A percentile compares a stretch with the other conserved stretches of the same genome.
phyloP scores from a whole-genome alignment of 2,329 filamentous ascomycete genomes.

The Xylaria sp. region DNA sequence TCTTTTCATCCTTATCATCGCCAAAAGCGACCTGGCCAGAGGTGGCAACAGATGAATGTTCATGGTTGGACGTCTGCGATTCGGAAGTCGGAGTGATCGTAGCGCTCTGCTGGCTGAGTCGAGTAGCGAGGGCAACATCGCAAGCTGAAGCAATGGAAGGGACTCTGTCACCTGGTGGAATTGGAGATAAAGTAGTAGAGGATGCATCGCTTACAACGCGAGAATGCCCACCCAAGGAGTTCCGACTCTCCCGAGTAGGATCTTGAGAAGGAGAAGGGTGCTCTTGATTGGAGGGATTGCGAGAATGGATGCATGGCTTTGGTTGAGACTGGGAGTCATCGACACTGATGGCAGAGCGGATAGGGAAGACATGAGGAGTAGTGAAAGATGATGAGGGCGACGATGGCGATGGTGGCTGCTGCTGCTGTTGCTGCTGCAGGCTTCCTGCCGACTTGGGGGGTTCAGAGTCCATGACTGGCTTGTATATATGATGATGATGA shows the following conservation, averaged over 20 bases:
- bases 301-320: conserved; percentile 28
- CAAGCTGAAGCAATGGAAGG: neutral
- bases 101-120: conserved; percentile 16
- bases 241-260: conserved; percentile 30
- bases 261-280: conserved; percentile 31
- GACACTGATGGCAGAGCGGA: conserved; percentile 71
- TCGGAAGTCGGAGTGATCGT: neutral
- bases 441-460: conserved; percentile 11
- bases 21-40: conserved; percentile 26
- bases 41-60: conserved; percentile 13
- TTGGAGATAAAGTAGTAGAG: conserved; percentile 17
- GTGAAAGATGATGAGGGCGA: neutral
- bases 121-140: neutral
- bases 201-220: conserved; percentile 29
- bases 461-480: conserved; percentile 15
- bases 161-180: conserved; percentile 15
- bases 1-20: conserved; percentile 1
- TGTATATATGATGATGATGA: no score
- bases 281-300: conserved; percentile 38
- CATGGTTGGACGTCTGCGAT: conserved; percentile 11
- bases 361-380: conserved; percentile 67
- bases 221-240: conserved; percentile 28
- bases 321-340: conserved; percentile 42
- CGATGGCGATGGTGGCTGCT: neutral
- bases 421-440: neutral